phyloP scores from a whole-genome alignment of 495 filamentous ascomycete genomes.

The Lepraria neglecta region DNA sequence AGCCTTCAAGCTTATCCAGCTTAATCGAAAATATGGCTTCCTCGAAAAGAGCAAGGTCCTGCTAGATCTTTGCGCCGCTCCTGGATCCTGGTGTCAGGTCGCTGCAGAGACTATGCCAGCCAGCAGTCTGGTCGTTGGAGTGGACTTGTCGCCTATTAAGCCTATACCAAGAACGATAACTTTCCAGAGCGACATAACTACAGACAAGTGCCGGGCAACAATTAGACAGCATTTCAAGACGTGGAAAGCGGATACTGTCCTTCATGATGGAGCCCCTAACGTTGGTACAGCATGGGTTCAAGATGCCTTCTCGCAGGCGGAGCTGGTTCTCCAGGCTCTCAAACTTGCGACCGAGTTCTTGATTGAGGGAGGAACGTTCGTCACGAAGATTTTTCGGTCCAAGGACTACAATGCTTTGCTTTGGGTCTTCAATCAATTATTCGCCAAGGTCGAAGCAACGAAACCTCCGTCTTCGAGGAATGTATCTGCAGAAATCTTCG shows the following conservation, averaged over 20 bases:
- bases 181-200: slow-evolving; percentile 98
- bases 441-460: slow-evolving; percentile 88
- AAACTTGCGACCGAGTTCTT: slow-evolving; percentile 94
- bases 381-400: slow-evolving; percentile 97
- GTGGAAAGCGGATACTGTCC: slow-evolving; percentile 95
- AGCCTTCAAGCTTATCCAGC: slow-evolving; percentile 96
- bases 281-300: slow-evolving; percentile 98
- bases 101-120: slow-evolving; percentile 90
- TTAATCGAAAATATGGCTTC: slow-evolving; percentile 99
- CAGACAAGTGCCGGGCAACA: slow-evolving; percentile 90
- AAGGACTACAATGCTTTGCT: slow-evolving; percentile 94
- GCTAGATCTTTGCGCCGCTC: slow-evolving; percentile 94
- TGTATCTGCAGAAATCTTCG: slow-evolving; percentile 96
- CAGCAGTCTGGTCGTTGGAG: slow-evolving; percentile 84
- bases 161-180: slow-evolving; percentile 86
- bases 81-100: slow-evolving; percentile 98
- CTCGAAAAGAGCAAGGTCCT: slow-evolving; percentile 93
- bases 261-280: slow-evolving; percentile 97
- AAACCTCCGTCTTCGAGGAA: slow-evolving; percentile 94
- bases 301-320: slow-evolving; percentile 96
- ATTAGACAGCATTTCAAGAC: slow-evolving; percentile 87
- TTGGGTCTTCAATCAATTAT: slow-evolving; percentile 97
- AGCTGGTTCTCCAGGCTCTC: slow-evolving; percentile 84
- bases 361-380: slow-evolving; percentile 82
- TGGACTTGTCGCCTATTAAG: slow-evolving; percentile 94